phyloP scores from a whole-genome alignment of 352 stramenopile species.

The Phytophthora capsici region DNA sequence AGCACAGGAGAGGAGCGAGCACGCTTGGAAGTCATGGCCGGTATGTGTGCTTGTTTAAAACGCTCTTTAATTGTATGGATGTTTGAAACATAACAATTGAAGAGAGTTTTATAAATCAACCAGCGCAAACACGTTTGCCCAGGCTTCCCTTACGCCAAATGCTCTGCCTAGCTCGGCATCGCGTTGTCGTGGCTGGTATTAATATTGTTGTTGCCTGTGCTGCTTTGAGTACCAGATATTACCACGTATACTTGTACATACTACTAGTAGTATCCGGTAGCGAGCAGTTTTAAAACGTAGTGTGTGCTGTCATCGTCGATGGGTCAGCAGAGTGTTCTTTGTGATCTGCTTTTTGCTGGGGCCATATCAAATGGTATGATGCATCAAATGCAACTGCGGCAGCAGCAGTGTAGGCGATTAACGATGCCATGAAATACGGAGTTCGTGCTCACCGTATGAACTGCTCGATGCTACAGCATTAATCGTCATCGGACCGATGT shows the following conservation, averaged over 20 bases:
- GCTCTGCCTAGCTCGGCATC: neutral
- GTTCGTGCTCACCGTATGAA: neutral
- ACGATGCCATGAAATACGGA: conserved; percentile 1
- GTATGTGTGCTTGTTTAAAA: neutral
- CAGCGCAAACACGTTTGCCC: no score
- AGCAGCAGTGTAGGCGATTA: neutral
- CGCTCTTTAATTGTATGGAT: no score
- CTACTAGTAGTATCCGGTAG: no score
- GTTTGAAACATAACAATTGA: no score
- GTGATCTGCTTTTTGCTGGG: neutral
- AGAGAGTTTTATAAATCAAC: no score
- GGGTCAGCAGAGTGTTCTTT: neutral
- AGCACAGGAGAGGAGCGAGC: neutral
- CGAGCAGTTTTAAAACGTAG: neutral
- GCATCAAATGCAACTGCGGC: neutral
- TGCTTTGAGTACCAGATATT: no score
- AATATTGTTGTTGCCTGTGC: neutral
- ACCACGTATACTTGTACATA: neutral
- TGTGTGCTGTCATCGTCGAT: neutral
- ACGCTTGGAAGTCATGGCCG: conserved; percentile 15
- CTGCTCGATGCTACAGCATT: no score
- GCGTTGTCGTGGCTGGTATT: conserved; percentile 1
- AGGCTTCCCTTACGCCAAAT: conserved; percentile 16
- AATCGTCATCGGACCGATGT: no score
- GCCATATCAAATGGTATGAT: conserved; percentile 1